Evolutionary conservation across 768 basidiomycete species (phyloP), one percentile per base, ranked within the genome.

Genomic region (Crassisporium funariophilum): DNA sequence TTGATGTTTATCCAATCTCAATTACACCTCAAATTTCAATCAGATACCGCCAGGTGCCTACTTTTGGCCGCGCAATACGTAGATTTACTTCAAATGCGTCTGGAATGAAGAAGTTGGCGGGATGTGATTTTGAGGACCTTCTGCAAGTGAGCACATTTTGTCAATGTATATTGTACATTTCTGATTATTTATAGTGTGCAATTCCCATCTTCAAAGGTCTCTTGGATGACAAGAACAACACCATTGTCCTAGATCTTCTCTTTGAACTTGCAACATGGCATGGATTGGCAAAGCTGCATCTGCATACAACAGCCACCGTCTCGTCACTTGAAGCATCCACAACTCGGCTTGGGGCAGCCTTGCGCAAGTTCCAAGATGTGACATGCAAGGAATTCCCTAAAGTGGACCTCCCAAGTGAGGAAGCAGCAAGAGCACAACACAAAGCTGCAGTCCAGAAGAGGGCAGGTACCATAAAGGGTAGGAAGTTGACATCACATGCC

Each of bases 91-190:
- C 41, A 1, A 67, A 68, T 44, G 50, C 64, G 1, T 58, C 63
- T 0, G 56, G 65, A 19, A 52, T 66, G 52, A 58, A 58, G 42
- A 58, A 68, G 11, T 42, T 61, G 4, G 59, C 59, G 2, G 71
- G 62, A 4, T 50, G 59, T 1, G 60, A 72, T 44, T 71, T 62
- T 33, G 63, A 71, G 35, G 66, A 73, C 13, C 37, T 71, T 1
- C 55, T 73, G 0, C 70, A 72, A 61, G 71, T 61, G 48, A 35
- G 13, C 34, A 16, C 27, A 7, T 13, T 29, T 29, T 13, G 27
- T 29, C 13, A 13, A n/a, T 29, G 27, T 29, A 7, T 29, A 29
- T 29, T 13, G 8, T 29, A 29, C 13, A 29, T 29, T 29, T 7
- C 7, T 29, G 27, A 13, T 13, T 13, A 7, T 35, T 33, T 41